Evolutionary conservation across 495 filamentous ascomycete genomes (phyloP).

Genomic region (Pyrenula aspistea): DNA sequence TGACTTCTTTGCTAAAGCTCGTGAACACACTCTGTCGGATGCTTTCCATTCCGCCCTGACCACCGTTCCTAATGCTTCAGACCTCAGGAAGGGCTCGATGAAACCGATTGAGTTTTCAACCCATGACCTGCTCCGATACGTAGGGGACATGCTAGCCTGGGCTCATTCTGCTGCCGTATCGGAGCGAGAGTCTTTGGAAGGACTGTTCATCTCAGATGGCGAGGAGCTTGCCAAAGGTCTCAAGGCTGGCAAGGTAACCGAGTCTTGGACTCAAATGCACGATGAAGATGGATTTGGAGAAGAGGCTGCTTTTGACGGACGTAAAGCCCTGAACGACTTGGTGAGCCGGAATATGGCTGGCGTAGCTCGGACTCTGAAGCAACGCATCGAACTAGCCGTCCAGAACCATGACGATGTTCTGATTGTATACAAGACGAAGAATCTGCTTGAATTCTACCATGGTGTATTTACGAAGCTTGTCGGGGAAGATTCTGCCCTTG

Average conservation of each 20-base stretch:
- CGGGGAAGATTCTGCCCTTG: slow-evolving; percentile 53
- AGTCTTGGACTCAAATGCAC: slow-evolving; percentile 63
- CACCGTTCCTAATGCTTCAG: slow-evolving; percentile 41
- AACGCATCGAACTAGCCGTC: slow-evolving; percentile 81
- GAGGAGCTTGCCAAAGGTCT: slow-evolving; percentile 81
- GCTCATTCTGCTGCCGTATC: slow-evolving; percentile 86
- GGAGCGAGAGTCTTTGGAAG: slow-evolving; percentile 84
- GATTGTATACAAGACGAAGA: slow-evolving; percentile 78
- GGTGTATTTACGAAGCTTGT: slow-evolving; percentile 72
- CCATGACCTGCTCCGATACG: slow-evolving; percentile 84
- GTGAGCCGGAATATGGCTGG: slow-evolving; percentile 78
- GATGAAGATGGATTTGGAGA: slow-evolving; percentile 44
- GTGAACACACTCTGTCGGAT: slow-evolving; percentile 78
- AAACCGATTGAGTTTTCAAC: slow-evolving; percentile 93
- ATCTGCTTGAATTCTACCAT: slow-evolving; percentile 80
- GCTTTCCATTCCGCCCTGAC: slow-evolving; percentile 87
- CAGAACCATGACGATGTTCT: slow-evolving; percentile 86
- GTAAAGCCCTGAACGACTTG: slow-evolving; percentile 72
- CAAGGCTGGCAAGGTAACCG: slow-evolving; percentile 71
- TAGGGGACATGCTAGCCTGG: slow-evolving; percentile 98
- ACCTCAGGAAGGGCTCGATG: slow-evolving; percentile 49
- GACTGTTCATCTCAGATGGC: slow-evolving; percentile 83
- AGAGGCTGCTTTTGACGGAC: slow-evolving; percentile 58
- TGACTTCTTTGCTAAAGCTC: slow-evolving; percentile 84
- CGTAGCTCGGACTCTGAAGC: slow-evolving; percentile 63